Conservation (phyloP, 768 basidiomycete genomes). For the Phylloporus rhodoxanthus region DNA sequence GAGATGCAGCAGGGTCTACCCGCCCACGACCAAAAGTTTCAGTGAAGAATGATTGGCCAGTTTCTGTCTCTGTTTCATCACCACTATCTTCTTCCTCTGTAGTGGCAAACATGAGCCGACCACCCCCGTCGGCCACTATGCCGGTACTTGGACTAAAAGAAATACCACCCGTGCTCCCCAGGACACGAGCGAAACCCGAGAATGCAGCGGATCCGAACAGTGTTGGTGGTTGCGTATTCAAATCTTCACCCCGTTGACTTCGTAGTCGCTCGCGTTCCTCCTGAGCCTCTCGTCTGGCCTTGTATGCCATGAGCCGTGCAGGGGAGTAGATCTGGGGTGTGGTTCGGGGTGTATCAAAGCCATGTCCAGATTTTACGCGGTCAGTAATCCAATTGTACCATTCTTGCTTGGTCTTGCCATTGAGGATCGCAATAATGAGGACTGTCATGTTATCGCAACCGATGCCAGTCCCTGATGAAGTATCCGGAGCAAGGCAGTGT, state of each 20-base stretch:
- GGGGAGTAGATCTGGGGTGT: conserved; percentile 74
- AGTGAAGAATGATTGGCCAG: conserved; percentile 42
- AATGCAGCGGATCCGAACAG: conserved; percentile 35
- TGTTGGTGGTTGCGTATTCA: conserved; percentile 13
- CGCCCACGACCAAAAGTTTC: conserved; percentile 42
- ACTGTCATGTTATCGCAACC: conserved; percentile 99
- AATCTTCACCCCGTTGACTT: conserved; percentile 33
- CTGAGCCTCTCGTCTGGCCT: conserved; percentile 52
- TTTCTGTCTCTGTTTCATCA: conserved; percentile 38
- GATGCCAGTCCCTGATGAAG: conserved; percentile 83
- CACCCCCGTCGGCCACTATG: conserved; percentile 43
- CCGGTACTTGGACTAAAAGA: conserved; percentile 54
- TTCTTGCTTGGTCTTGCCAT: conserved; percentile 82
- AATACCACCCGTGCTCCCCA: conserved; percentile 57
- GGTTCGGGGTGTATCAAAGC: conserved; percentile 69
- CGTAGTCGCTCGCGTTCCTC: conserved; percentile 43
- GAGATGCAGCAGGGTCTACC: conserved; percentile 48
- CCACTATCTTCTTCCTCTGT: conserved; percentile 56
- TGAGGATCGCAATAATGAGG: conserved; percentile 80
- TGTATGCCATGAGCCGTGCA: conserved; percentile 58
- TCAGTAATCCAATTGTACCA: conserved; percentile 90
- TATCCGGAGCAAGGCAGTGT: conserved; percentile 91
- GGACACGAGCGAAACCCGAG: conserved; percentile 48
- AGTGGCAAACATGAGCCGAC: conserved; percentile 53
- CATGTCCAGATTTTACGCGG: conserved; percentile 69